Evolutionary conservation across 768 basidiomycete genomes (phyloP).

Genomic region (Boletus huronensis): DNA sequence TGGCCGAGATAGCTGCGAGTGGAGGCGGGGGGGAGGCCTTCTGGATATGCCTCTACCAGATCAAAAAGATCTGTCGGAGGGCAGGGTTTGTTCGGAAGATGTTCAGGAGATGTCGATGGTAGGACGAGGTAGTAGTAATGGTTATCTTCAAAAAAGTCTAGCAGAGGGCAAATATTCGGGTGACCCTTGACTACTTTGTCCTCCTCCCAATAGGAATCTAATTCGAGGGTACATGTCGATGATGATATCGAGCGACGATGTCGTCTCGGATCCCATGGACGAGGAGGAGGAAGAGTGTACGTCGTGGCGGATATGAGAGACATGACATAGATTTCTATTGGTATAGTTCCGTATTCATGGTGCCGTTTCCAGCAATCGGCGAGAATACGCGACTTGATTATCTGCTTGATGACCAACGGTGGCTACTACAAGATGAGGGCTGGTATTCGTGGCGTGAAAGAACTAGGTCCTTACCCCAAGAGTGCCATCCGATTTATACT

Average conservation of each 20-base stretch:
- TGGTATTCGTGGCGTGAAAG: neutral
- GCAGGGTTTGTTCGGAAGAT: constrained; percentile 45
- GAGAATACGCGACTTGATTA: constrained; percentile 96
- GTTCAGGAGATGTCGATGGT: constrained; percentile 68
- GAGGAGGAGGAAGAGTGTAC: constrained; percentile 71
- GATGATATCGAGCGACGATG: constrained; percentile 17
- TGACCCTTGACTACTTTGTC: constrained; percentile 79
- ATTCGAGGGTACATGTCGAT: constrained; percentile 10
- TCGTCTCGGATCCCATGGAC: constrained; percentile 83
- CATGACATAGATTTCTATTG: constrained; percentile 97
- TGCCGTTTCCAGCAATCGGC: constrained; percentile 99
- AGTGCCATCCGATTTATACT: constrained; percentile 68
- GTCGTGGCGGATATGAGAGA: constrained; percentile 80
- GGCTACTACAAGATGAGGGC: constrained; percentile 47
- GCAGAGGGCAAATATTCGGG: constrained; percentile 90
- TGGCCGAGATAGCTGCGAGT: constrained; percentile 88
- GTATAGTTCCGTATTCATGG: constrained; percentile 90
- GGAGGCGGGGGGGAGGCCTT: constrained; percentile 71
- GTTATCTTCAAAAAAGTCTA: constrained; percentile 96
- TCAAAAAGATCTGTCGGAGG: constrained; percentile 89
- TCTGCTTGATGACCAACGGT: constrained; percentile 92
- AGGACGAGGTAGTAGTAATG: constrained; percentile 96
- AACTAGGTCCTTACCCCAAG: constrained; percentile 65
- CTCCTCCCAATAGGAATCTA: constrained; percentile 55
- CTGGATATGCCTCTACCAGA: constrained; percentile 84